Conservation (phyloP, 805 yeast genomes). For the Tanozyma kutaoensis region DNA sequence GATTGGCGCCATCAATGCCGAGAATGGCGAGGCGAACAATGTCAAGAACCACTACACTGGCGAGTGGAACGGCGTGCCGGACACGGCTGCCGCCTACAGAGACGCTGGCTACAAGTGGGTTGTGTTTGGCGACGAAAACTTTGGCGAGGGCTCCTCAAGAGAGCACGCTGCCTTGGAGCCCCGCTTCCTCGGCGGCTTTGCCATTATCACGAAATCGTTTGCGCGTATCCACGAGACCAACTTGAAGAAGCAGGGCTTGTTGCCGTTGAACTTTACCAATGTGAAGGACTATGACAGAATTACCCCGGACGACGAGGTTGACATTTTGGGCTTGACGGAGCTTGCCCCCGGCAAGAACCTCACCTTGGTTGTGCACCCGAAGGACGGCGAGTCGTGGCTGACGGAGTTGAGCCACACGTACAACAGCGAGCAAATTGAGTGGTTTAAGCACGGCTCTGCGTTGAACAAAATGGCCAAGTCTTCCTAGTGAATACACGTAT, state of each 20-base stretch:
- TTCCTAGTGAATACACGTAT: too few relatives aligned
- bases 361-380: constrained; percentile 60
- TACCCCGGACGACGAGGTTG: constrained; percentile 81
- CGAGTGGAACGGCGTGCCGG: constrained; percentile 91
- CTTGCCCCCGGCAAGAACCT: constrained; percentile 91
- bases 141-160: constrained; percentile 99
- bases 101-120: constrained; percentile 90
- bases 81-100: constrained; percentile 90
- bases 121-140: constrained; percentile 96
- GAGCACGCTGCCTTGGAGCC: constrained; percentile 99
- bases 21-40: constrained; percentile 87
- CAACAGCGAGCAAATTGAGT: constrained; percentile 92
- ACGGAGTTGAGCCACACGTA: constrained; percentile 91
- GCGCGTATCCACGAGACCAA: constrained; percentile 99
- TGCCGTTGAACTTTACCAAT: constrained; percentile 89
- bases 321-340: constrained; percentile 69
- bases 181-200: constrained; percentile 97
- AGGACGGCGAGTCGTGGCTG: constrained; percentile 76
- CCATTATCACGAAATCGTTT: constrained; percentile 93
- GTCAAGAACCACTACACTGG: constrained; percentile 88
- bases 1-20: constrained; percentile 98
- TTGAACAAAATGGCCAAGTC: constrained; percentile 97
- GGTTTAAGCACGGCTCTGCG: constrained; percentile 99
- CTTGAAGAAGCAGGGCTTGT: constrained; percentile 98
- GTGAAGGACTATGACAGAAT: constrained; percentile 89